Base-by-base conservation (phyloP, 371 early-diverging fungal genomes). In the Apophysomyces sp. region DNA sequence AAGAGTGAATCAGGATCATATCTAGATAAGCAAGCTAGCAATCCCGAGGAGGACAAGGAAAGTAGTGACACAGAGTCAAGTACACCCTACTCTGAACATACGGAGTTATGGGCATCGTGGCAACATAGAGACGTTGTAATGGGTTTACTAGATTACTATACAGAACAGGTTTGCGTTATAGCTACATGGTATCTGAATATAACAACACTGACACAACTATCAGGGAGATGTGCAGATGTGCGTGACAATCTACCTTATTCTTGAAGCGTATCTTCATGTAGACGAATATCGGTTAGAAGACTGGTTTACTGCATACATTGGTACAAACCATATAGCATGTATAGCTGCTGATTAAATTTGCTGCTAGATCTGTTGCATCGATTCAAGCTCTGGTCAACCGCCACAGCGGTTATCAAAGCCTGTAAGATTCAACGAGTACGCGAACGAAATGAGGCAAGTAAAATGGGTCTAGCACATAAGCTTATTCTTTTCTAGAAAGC, bases 141-240 rank as follows among this genome's bases (percentile, higher is more conserved):
- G 34, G 86, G 85, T 6, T 31, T 91, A 11, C 63, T 94, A 9
- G 80, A 88, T 26, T 89, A 88, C 64, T 93, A 92, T 70, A 86
- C 89, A 4, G 88, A 92, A 26, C 86, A 90, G 72, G 86, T 85
- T 72, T 30, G 12, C 2, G 16, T 51, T 11, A 18, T 13, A 13
- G 34, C 34, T 34, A 34, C 13, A 34, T 21, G 39, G 1, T 28
- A 49, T n/a, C 21, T 18, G 6, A 12, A 7, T 24, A 26, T 56
- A 32, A 31, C 52, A 49, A 59, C 31, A 29, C 11, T 2, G 28
- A 31, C 55, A 36, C 16, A 26, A 13, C 57, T 24, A 36, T 18
- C 62, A 84, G 76, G 92, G 92, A 3, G 92, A 94, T 58, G 88
- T 93, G 0, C 94, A 94, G 62, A 92, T 93, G 91, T 92, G 92